Base-by-base conservation (phyloP, 2,329 filamentous ascomycete species). In the Scytalidium sp. region DNA sequence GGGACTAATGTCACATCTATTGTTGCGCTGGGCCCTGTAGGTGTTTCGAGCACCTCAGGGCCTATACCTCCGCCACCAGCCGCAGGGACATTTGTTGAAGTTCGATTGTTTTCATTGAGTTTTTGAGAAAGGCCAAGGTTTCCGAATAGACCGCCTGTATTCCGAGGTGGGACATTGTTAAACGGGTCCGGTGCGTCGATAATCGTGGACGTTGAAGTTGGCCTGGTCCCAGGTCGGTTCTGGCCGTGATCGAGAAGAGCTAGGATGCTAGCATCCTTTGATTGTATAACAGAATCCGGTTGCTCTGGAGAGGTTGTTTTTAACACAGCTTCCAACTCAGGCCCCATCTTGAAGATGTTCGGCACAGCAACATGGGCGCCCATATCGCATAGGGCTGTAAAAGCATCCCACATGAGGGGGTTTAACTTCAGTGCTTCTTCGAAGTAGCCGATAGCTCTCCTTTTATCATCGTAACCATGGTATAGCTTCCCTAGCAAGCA, bases 361-460 rank as follows among this genome's bases (percentile, higher is more conserved):
- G 85, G 80, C 9, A 94, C 84, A 49, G 88, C 84, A 48, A 97
- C 79, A 57, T 84, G 85, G 41, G 90, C 86, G 3, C 90, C 89
- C 84, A 82, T 89, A 64, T 97, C 91, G 65, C 92, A 96, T 7
- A 99, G 78, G 15, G 83, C 87, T 19, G 86, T 84, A 62, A 97
- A 97, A 0, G 93, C 92, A 74, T 99, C 94, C 94, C 94, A 99
- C 81, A 96, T 94, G 69, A 97, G 93, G 1, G 94, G 92, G 63
- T 97, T 99, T 48, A 85, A 69, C 70, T 92, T 95, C 60, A 99
- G 73, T 5, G 92, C 84, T 52, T 95, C 90, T 58, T 96, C 90
- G 64, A 94, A 97, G 67, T 83, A 90, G 57, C 88, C 81, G 15
- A 93, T 84, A 7, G 94, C 92, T 68, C 89, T 91, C 59, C 87